Conservation (phyloP, 768 basidiomycete genomes). For the Russula sp. region DNA sequence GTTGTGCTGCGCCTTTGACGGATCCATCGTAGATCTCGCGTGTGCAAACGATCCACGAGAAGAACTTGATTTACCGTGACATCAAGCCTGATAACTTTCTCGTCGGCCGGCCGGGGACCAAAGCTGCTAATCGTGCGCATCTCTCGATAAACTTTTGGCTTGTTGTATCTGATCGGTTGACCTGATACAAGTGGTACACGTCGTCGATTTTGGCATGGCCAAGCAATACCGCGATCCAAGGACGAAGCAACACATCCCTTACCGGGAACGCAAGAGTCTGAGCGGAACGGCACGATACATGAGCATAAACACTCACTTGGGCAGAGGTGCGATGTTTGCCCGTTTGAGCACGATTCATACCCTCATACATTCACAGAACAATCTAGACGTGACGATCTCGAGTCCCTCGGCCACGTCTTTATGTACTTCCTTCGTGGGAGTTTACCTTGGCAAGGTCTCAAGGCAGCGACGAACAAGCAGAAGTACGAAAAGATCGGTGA, state of each 20-base stretch:
- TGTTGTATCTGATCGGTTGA: neutral
- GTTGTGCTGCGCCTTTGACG: neutral
- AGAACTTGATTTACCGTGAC: constrained; percentile 98
- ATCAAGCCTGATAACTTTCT: constrained; percentile 99
- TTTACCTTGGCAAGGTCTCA: constrained; percentile 97
- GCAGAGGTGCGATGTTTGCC: constrained; percentile 59
- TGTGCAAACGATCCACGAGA: constrained; percentile 98
- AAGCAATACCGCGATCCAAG: constrained; percentile 99
- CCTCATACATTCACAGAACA: constrained; percentile 49
- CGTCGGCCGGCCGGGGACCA: constrained; percentile 89
- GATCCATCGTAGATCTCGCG: constrained; percentile 64
- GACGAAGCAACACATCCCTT: constrained; percentile 99
- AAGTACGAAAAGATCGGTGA: constrained; percentile 99
- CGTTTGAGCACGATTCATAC: constrained; percentile 13
- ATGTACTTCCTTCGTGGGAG: constrained; percentile 99
- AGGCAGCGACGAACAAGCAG: constrained; percentile 99
- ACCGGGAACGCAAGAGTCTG: constrained; percentile 94
- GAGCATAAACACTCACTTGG: constrained; percentile 99
- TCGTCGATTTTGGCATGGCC: constrained; percentile 99
- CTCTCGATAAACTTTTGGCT: neutral
- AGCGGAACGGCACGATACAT: constrained; percentile 98
- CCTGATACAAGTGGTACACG: constrained; percentile 62
- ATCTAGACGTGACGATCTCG: constrained; percentile 92
- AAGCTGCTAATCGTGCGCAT: constrained; percentile 70
- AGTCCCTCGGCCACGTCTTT: constrained; percentile 99